Conservation (phyloP, 129 eudicot species). For the Apium graveolens region DNA sequence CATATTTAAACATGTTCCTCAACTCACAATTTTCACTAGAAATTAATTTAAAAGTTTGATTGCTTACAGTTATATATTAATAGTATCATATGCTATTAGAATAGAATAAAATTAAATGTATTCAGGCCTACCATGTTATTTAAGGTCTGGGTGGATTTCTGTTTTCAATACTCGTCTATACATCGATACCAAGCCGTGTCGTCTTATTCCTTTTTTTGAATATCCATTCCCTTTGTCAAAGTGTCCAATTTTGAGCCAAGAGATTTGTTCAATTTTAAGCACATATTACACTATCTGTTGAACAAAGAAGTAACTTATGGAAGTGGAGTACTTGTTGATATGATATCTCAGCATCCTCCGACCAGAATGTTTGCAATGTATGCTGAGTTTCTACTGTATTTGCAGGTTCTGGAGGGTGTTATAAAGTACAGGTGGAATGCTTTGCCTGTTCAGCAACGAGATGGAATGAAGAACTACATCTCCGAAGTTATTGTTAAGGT, state of each 20-base stretch:
- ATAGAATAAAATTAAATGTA: no score
- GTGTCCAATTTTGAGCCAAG: background rate
- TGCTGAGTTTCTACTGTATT: background rate
- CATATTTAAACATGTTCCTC: no score
- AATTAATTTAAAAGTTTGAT: no score
- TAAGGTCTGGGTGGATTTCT: background rate
- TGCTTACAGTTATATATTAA: no score
- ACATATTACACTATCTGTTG: background rate
- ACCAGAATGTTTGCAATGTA: slow-evolving; percentile 1
- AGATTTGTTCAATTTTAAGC: background rate
- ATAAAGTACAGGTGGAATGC: slow-evolving; percentile 98
- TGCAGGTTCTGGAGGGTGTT: slow-evolving; percentile 96
- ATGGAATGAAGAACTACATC: slow-evolving; percentile 97
- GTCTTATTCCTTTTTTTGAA: background rate
- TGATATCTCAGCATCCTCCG: background rate
- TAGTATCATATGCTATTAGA: no score
- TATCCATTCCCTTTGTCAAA: background rate
- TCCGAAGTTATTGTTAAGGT: slow-evolving; percentile 97
- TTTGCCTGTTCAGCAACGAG: slow-evolving; percentile 87
- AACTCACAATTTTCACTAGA: no score
- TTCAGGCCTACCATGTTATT: no score
- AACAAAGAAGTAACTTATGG: background rate
- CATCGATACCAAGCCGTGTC: background rate
- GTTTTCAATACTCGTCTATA: background rate
- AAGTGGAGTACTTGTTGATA: slow-evolving; percentile 7